Base-by-base conservation (phyloP, 768 basidiomycete species). In the Amanita molliuscula region DNA sequence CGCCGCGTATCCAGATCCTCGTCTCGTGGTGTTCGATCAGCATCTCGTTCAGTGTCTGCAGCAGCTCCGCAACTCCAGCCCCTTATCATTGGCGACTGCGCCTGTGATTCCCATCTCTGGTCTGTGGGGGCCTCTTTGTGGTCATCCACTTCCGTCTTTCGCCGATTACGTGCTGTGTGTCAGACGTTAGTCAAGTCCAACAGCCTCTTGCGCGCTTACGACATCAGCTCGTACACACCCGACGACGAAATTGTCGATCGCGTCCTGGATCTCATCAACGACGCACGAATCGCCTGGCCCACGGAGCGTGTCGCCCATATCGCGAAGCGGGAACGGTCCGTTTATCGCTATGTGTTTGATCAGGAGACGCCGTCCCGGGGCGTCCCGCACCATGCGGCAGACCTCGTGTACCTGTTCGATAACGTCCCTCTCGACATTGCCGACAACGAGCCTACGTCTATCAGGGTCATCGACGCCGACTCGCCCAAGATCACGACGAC, bases 271-370 rank as follows among this genome's bases (percentile, higher is more conserved):
- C 72, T 89, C 28, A 76, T 89, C 38, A 80, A 82, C 55, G 87
- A 89, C 53, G 74, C 83, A 9, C 77, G 82, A 21, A 71, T 88
- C 29, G 82, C 83, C 11, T 89, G 84, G 84, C 84, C 84, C 8
- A 83, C 81, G 1, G 81, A 89, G 21, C 77, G 80, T 53, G 66
- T 82, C 31, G 76, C 74, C 3, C 66, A 73, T 46, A 72, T 71
- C 47, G 73, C 77, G 1, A 71, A 71, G 48, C 67, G 63, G 15
- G 76, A 72, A 43, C 68, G 76, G 2, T 72, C 73, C 11, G 84
- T 87, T 4, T 89, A 81, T 80, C 74, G 87, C 51, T 89, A 85
- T 56, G 78, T 86, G 15, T 89, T 89, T 59, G 87, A 89, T 63
- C 87, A 89, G 65, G 87, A 86, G 57, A 77, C 82, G 1, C 82